Conservation (phyloP, 2,329 filamentous ascomycete species). For the Alternaria sp. region DNA sequence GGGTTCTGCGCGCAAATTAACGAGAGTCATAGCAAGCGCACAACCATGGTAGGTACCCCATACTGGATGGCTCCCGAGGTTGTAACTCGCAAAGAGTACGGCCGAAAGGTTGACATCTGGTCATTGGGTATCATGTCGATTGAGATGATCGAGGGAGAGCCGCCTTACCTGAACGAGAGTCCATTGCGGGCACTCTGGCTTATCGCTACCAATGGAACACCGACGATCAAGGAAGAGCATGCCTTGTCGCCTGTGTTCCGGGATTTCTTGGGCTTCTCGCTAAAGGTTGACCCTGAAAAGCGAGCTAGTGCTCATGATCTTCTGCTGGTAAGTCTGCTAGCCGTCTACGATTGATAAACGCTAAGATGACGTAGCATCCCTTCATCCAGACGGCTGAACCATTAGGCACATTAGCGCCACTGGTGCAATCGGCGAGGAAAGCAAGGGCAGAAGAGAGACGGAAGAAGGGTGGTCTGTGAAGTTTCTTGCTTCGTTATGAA, state of each 20-base stretch:
- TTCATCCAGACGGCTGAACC: slow-evolving; percentile 64
- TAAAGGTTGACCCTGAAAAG: slow-evolving; percentile 98
- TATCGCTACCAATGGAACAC: slow-evolving; percentile 96
- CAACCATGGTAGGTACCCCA: slow-evolving; percentile 97
- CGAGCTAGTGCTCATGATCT: slow-evolving; percentile 93
- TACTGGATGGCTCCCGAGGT: slow-evolving; percentile 99
- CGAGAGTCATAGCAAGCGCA: slow-evolving; percentile 94
- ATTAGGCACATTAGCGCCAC: slow-evolving; percentile 76
- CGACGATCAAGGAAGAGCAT: slow-evolving; percentile 91
- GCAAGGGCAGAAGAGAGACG: slow-evolving; percentile 79
- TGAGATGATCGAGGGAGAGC: slow-evolving; percentile 99
- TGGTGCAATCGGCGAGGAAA: slow-evolving; percentile 85
- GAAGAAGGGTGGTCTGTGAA: slow-evolving; percentile 58
- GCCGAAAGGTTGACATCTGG: slow-evolving; percentile 98
- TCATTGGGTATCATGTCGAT: slow-evolving; percentile 99
- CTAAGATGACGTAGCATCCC: slow-evolving; percentile 49
- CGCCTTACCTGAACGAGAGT: slow-evolving; percentile 94
- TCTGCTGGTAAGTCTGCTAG: slow-evolving; percentile 73
- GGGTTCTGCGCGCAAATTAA: slow-evolving; percentile 99
- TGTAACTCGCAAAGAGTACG: slow-evolving; percentile 96
- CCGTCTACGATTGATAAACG: neutral
- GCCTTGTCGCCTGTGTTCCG: slow-evolving; percentile 81
- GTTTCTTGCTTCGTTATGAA: slow-evolving; percentile 30
- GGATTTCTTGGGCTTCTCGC: slow-evolving; percentile 89
- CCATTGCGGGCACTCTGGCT: slow-evolving; percentile 91